These are phyloP conservation scores for Lignosus rhinocerotis DNA, from an alignment of 1,284 basidiomycete species.

Conservation along the genomic window DNA sequence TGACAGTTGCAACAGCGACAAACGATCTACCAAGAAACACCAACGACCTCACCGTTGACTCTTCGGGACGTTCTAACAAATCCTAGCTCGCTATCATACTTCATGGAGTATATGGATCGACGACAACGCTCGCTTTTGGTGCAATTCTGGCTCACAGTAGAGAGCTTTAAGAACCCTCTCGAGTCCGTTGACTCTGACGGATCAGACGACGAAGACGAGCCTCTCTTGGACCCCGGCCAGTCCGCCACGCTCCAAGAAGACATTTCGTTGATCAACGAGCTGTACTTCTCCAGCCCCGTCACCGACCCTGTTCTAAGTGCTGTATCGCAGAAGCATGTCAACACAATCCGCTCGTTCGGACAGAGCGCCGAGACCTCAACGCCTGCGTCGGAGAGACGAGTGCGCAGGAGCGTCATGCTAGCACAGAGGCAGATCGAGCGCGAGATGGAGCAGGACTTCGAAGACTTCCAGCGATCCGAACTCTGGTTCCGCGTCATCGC, in stretches of 20 bases:
- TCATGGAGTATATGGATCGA: slow-evolving; percentile 98
- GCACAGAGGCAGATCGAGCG: slow-evolving; percentile 85
- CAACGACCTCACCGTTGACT: slow-evolving; percentile 33
- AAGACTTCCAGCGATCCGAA: slow-evolving; percentile 83
- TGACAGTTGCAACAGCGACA: slow-evolving; percentile 23
- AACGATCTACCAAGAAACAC: slow-evolving; percentile 30
- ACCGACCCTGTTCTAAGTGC: slow-evolving; percentile 61
- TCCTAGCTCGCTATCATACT: slow-evolving; percentile 88
- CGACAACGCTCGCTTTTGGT: slow-evolving; percentile 82
- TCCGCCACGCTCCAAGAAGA: slow-evolving; percentile 78
- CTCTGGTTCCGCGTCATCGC: slow-evolving; percentile 88
- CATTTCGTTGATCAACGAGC: slow-evolving; percentile 81
- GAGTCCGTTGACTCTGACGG: slow-evolving; percentile 79
- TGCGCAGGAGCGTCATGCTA: slow-evolving; percentile 77
- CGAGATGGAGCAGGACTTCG: slow-evolving; percentile 91
- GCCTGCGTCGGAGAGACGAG: slow-evolving; percentile 54
- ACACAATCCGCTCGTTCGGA: slow-evolving; percentile 71
- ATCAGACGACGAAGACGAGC: slow-evolving; percentile 66
- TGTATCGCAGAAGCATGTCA: slow-evolving; percentile 70
- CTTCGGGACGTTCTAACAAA: slow-evolving; percentile 82
- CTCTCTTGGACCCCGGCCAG: slow-evolving; percentile 57
- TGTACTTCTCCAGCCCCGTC: slow-evolving; percentile 74
- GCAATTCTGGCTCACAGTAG: slow-evolving; percentile 97
- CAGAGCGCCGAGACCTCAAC: slow-evolving; percentile 46
- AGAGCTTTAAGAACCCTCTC: slow-evolving; percentile 95